Base-by-base conservation (phyloP, 148 eudicot genomes). In the Limonium bicolor region DNA sequence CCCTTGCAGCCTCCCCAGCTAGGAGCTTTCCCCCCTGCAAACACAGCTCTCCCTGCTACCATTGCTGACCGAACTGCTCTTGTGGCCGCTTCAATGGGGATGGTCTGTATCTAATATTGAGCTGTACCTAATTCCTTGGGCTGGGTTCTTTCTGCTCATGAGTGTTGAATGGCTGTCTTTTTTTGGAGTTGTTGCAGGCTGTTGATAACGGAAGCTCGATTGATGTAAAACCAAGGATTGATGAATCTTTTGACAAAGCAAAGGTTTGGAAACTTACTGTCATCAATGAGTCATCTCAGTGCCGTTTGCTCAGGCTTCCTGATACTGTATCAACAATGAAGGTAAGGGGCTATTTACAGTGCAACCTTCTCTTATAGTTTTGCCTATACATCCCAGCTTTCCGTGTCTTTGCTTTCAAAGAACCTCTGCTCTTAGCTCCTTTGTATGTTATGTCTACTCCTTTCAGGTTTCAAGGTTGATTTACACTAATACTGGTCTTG, bases 401-500 rank as follows among this genome's bases (percentile, higher is more conserved):
- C 36, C 4, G 35, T 19, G 46, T 12, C 12, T 52, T 38, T 13
- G 28, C 56, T 17, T 9, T 18, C n/a, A n/a, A n/a, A n/a, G n/a
- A n/a, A n/a, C n/a, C n/a, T n/a, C n/a, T n/a, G n/a, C n/a, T n/a
- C n/a, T n/a, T n/a, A n/a, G n/a, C n/a, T n/a, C n/a, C n/a, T n/a
- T n/a, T n/a, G n/a, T n/a, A n/a, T n/a, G n/a, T n/a, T n/a, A n/a
- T n/a, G n/a, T n/a, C n/a, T n/a, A n/a, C n/a, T n/a, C n/a, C 31
- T 61, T 59, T 19, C 63, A 85, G 95, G 77, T 85, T 54, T 64
- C 86, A 32, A 77, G 78, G 63, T 59, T 85, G 76, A 74, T 85
- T 16, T 85, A 85, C 46, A 85, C 95, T 36, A 80, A 85, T 63
- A 74, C 82, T 28, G 95, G 95, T 19, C 16, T 54, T 30, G 95